Percentiles rank a stretch among this genome's conserved stretches.
Conservation (phyloP, 257 asterid species). For the Catharanthus roseus region DNA sequence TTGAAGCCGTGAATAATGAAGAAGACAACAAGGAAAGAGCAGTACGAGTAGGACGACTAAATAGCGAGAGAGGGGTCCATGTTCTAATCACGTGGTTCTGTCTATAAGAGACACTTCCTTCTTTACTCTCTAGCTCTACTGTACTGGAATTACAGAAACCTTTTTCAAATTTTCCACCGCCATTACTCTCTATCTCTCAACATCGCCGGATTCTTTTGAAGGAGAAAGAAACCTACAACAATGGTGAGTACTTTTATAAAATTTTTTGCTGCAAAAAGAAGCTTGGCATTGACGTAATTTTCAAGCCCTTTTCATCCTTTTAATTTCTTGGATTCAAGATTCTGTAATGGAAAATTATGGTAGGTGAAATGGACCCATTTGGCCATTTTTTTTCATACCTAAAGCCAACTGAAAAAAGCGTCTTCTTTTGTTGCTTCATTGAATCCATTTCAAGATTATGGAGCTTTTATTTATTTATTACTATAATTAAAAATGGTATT, state of each 20-base stretch:
- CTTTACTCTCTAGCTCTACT: no score
- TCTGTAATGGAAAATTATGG: background rate
- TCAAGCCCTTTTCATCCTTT: background rate
- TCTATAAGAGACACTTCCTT: slow-evolving; percentile 8
- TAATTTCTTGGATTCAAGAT: background rate
- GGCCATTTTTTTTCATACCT: slow-evolving; percentile 3
- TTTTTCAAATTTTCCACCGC: background rate
- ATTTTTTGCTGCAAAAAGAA: background rate
- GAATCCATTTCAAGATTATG: background rate
- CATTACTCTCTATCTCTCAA: slow-evolving; percentile 6
- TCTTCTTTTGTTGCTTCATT: background rate
- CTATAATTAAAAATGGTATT: background rate
- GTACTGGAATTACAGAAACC: background rate
- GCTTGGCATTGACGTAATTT: background rate
- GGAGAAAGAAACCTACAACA: background rate
- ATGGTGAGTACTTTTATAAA: background rate
- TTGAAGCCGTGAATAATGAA: slow-evolving; percentile 16
- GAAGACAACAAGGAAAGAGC: background rate
- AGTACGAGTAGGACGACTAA: background rate
- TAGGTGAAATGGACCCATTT: slow-evolving; percentile 20
- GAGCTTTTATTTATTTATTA: background rate
- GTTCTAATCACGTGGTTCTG: slow-evolving; percentile 22
- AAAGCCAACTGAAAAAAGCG: background rate
- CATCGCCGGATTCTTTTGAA: slow-evolving; percentile 13
- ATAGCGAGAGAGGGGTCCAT: slow-evolving; percentile 17